Evolutionary conservation across 805 yeast species (phyloP).

Genomic region (Hanseniaspora nectarophila): DNA sequence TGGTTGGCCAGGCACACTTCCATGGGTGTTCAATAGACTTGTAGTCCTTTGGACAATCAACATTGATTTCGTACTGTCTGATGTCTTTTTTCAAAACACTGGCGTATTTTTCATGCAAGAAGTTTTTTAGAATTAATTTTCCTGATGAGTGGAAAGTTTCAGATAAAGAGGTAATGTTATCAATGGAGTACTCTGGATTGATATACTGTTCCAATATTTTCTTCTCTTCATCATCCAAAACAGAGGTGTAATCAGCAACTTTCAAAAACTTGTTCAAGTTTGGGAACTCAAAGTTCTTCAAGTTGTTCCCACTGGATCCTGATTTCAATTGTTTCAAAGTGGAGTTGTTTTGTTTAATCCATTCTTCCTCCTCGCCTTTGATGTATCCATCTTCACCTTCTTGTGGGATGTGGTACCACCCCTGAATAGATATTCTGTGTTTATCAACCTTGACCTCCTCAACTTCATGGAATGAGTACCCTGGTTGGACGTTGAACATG

Average conservation of each 20-base stretch:
- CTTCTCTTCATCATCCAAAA: constrained; percentile 22
- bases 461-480: constrained; percentile 92
- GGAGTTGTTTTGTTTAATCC: constrained; percentile 51
- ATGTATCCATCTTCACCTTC: constrained; percentile 76
- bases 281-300: constrained; percentile 75
- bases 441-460: constrained; percentile 90
- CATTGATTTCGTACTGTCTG: constrained; percentile 49
- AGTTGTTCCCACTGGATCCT: constrained; percentile 38
- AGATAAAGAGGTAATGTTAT: constrained; percentile 47
- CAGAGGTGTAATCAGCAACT: constrained; percentile 29
- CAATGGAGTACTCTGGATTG: constrained; percentile 34
- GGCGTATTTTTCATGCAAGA: constrained; percentile 50
- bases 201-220: constrained; percentile 22
- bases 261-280: constrained; percentile 37
- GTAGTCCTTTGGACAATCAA: constrained; percentile 44
- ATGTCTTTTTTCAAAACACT: constrained; percentile 35
- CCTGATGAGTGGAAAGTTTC: constrained; percentile 53
- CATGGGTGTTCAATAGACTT: constrained; percentile 58
- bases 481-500: constrained; percentile 91
- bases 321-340: constrained; percentile 65
- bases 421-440: constrained; percentile 85
- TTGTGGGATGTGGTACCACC: constrained; percentile 98
- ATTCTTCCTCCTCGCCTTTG: constrained; percentile 64
- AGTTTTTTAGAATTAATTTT: constrained; percentile 36
- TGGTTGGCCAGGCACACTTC: constrained; percentile 89